Percentiles rank a stretch among this genome's conserved stretches.
Evolutionary conservation across 495 filamentous ascomycete species (phyloP).

Genomic region (Tuber aestivum): DNA sequence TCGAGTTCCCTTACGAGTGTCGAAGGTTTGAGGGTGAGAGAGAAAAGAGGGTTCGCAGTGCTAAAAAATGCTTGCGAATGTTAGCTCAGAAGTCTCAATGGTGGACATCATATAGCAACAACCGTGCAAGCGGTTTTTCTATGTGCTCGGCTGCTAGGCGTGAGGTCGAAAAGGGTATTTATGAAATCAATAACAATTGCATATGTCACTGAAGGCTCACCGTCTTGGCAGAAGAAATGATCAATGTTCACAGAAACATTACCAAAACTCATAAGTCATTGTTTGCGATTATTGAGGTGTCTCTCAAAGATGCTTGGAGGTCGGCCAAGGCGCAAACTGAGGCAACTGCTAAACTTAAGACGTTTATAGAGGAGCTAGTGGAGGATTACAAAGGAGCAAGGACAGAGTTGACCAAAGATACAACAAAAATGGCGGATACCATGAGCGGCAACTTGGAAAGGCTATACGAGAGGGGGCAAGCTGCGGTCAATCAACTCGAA

Average conservation of each 20-base stretch:
- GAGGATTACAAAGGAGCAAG: neutral
- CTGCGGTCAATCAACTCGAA: neutral
- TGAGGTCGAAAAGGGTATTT: conserved; percentile 38
- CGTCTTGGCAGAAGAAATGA: conserved; percentile 26
- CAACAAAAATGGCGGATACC: neutral
- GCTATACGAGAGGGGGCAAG: neutral
- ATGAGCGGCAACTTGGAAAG: neutral
- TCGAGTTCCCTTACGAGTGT: conserved; percentile 37
- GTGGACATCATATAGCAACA: conserved; percentile 43
- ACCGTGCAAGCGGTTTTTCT: conserved; percentile 35
- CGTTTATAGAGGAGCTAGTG: conserved; percentile 6
- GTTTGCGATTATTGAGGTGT: conserved; percentile 18
- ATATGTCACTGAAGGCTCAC: conserved; percentile 7
- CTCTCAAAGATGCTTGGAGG: conserved; percentile 25
- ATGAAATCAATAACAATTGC: neutral
- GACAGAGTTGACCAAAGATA: neutral
- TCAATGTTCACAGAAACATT: conserved; percentile 38
- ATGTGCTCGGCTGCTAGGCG: conserved; percentile 38
- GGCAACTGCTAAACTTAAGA: conserved; percentile 5
- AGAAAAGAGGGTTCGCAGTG: conserved; percentile 15
- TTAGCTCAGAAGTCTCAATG: conserved; percentile 39
- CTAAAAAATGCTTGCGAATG: conserved; percentile 32
- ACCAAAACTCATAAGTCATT: conserved; percentile 34
- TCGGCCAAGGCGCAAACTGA: conserved; percentile 7
- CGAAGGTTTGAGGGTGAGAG: conserved; percentile 7